Conservation (phyloP, 2,329 filamentous ascomycete genomes). For the Amauroascus niger region DNA sequence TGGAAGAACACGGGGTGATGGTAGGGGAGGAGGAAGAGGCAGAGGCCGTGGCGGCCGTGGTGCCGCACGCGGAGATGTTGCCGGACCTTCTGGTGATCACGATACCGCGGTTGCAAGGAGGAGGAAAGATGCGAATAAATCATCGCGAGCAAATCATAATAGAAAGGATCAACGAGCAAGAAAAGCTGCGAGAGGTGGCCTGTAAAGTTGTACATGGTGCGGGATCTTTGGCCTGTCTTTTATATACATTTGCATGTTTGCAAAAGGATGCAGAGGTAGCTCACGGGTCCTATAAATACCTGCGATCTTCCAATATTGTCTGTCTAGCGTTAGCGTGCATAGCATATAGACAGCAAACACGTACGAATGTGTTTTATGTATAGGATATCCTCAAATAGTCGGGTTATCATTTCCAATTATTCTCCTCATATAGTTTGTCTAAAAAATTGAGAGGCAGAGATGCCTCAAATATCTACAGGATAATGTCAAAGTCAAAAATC, state of each 20-base stretch:
- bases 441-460: too few relatives aligned
- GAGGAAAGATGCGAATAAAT: constrained; percentile 73
- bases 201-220: not conserved
- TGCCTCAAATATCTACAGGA: too few relatives aligned
- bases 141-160: constrained; percentile 76
- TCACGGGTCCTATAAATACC: too few relatives aligned
- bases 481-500: too few relatives aligned
- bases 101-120: constrained; percentile 61
- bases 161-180: constrained; percentile 59
- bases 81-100: constrained; percentile 45
- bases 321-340: not conserved
- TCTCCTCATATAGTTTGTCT: too few relatives aligned
- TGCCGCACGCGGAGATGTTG: constrained; percentile 34
- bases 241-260: too few relatives aligned
- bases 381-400: not conserved
- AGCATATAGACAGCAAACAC: not conserved
- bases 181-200: constrained; percentile 43
- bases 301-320: not conserved
- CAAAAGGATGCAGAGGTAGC: too few relatives aligned
- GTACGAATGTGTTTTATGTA: not conserved
- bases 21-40: constrained; percentile 32
- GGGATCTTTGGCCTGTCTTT: too few relatives aligned
- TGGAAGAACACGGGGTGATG: constrained; percentile 13
- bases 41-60: constrained; percentile 41
- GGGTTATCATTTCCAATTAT: too few relatives aligned